Evolutionary conservation across 75 land plant species (phyloP).

Genomic region (Cupressus sempervirens): DNA sequence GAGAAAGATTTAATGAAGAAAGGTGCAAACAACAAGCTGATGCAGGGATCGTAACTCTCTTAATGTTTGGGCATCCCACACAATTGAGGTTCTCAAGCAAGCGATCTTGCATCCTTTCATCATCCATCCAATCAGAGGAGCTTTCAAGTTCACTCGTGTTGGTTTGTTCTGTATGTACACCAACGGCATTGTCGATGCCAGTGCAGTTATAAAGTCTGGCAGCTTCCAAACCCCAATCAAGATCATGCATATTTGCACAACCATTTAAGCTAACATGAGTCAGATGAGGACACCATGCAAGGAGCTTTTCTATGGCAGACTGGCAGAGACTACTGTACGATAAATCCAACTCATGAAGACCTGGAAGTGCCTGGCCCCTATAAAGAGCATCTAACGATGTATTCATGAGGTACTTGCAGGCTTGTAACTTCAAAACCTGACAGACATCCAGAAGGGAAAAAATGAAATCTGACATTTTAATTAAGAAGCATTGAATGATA

Average conservation of each 20-base stretch:
- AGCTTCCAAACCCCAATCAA: constrained; percentile 53
- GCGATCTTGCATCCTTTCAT: constrained; percentile 17
- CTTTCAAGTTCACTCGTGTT: background rate
- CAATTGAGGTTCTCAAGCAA: constrained; percentile 79
- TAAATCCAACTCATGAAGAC: constrained; percentile 78
- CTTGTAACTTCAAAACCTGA: constrained; percentile 88
- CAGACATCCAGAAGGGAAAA: background rate
- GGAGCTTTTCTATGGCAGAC: constrained; percentile 73
- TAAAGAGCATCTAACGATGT: constrained; percentile 89
- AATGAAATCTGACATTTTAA: background rate
- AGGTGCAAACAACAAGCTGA: constrained; percentile 55
- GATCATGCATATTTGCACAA: constrained; percentile 77
- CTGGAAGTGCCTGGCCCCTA: constrained; percentile 70
- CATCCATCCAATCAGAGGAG: constrained; percentile 9
- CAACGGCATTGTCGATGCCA: background rate
- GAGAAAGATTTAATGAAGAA: constrained; percentile 73
- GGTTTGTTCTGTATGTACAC: constrained; percentile 9
- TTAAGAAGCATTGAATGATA: background rate
- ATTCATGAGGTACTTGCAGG: constrained; percentile 85
- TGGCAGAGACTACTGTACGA: constrained; percentile 85
- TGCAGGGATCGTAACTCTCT: constrained; percentile 64
- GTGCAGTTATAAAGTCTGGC: background rate
- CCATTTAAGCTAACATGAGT: constrained; percentile 86
- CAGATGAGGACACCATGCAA: constrained; percentile 74
- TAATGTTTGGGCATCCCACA: constrained; percentile 90